Evolutionary conservation across 2,329 filamentous ascomycete species (phyloP).

Genomic region (Aureobasidium sp.): DNA sequence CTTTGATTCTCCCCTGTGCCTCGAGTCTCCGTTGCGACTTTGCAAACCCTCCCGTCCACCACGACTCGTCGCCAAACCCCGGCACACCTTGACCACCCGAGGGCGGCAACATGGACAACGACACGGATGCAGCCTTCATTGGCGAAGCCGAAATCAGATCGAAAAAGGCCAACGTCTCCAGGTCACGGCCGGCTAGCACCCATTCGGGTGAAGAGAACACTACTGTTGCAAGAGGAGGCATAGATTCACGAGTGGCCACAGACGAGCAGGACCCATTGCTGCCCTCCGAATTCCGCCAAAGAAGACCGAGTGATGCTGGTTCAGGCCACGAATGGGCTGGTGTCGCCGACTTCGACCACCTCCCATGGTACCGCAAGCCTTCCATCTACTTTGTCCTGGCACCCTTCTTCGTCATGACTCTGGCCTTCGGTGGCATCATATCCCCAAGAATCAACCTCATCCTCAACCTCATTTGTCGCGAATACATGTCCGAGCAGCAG

Average conservation of each 20-base stretch:
- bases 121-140: constrained; percentile 25
- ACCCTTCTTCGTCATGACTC: constrained; percentile 71
- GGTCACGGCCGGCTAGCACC: not conserved
- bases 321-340: constrained; percentile 19
- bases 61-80: not conserved
- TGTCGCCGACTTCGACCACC: constrained; percentile 46
- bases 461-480: constrained; percentile 70
- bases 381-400: constrained; percentile 73
- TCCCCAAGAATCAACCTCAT: constrained; percentile 86
- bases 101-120: constrained; percentile 18
- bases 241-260: constrained; percentile 9
- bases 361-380: constrained; percentile 58
- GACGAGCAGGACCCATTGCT: constrained; percentile 20
- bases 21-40: not conserved
- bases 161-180: not conserved
- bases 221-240: constrained; percentile 15
- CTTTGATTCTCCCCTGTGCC: not conserved
- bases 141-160: constrained; percentile 27
- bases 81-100: not conserved
- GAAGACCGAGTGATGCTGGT: constrained; percentile 19
- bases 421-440: constrained; percentile 77
- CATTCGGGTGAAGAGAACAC: constrained; percentile 15
- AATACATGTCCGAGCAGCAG: constrained; percentile 66
- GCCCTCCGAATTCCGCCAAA: constrained; percentile 14
- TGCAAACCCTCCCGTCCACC: not conserved